Percentiles rank a stretch among this genome's conserved stretches.
Evolutionary conservation across 2,329 filamentous ascomycete species (phyloP).

Genomic region (Verticillium zaregamsianum): DNA sequence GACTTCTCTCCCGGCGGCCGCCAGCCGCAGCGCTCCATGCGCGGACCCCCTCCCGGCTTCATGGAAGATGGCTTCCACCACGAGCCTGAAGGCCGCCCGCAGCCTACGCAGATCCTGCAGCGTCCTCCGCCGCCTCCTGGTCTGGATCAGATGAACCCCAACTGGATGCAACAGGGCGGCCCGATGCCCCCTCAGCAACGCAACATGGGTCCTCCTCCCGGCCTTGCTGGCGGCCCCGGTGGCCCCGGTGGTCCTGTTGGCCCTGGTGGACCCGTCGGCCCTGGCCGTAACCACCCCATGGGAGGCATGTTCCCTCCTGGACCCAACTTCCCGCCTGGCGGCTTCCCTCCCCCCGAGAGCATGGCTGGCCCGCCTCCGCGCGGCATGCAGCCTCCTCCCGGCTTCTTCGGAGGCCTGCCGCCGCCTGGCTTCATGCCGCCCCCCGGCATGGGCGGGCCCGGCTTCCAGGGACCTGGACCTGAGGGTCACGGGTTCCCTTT

Average conservation of each 20-base stretch:
- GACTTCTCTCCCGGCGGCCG: conserved; percentile 34
- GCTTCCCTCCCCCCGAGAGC: conserved; percentile 42
- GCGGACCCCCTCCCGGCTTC: conserved; percentile 45
- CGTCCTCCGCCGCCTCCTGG: conserved; percentile 58
- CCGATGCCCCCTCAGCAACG: conserved; percentile 31
- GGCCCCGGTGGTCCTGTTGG: conserved; percentile 26
- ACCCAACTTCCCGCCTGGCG: conserved; percentile 54
- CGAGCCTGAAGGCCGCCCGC: conserved; percentile 45
- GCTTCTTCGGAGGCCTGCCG: conserved; percentile 47
- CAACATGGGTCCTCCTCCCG: conserved; percentile 57
- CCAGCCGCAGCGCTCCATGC: conserved; percentile 33
- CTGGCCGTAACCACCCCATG: conserved; percentile 39
- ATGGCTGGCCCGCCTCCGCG: conserved; percentile 48
- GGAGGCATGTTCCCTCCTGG: conserved; percentile 54
- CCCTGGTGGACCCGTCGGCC: conserved; percentile 19
- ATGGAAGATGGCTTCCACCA: conserved; percentile 52
- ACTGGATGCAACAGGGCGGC: conserved; percentile 37
- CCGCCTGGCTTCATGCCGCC: conserved; percentile 54
- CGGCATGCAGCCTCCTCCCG: conserved; percentile 55
- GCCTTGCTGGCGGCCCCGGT: conserved; percentile 35
- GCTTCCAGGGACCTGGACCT: conserved; percentile 20
- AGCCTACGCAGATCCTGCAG: conserved; percentile 62
- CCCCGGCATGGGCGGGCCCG: conserved; percentile 12
- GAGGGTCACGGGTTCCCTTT: conserved; percentile 49
- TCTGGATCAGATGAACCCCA: conserved; percentile 55